Conservation (phyloP, 257 asterid species). For the Ophiorrhiza pumila region DNA sequence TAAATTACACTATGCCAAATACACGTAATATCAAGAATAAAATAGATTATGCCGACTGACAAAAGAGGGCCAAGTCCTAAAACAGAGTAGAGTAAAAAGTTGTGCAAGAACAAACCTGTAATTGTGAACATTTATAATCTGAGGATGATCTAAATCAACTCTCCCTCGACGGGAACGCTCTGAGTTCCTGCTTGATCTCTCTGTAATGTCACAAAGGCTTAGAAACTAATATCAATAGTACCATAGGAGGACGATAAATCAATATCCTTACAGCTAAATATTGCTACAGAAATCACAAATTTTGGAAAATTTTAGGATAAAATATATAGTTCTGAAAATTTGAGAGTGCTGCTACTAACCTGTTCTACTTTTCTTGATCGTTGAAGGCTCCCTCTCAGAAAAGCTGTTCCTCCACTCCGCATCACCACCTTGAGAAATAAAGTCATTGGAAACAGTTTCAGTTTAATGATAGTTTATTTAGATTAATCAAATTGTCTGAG, state of each 20-base stretch:
- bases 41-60: constrained; percentile 1
- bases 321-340: neutral
- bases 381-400: constrained; percentile 77
- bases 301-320: neutral
- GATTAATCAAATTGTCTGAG: constrained; percentile 2
- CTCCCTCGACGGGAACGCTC: constrained; percentile 69
- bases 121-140: constrained; percentile 83
- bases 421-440: constrained; percentile 50
- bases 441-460: constrained; percentile 21
- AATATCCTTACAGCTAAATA: neutral
- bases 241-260: neutral
- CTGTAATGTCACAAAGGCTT: constrained; percentile 39
- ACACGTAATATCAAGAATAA: neutral
- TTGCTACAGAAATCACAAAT: neutral
- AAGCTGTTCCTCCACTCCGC: constrained; percentile 80
- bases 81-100: constrained; percentile 13
- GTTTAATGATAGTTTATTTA: constrained; percentile 3
- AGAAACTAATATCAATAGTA: constrained; percentile 12
- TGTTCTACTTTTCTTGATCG: constrained; percentile 71
- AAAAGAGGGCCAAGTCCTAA: neutral
- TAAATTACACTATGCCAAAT: neutral
- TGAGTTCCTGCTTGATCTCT: constrained; percentile 54
- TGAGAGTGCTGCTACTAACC: constrained; percentile 31
- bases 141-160: constrained; percentile 93
- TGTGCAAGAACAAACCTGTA: constrained; percentile 42